Base-by-base conservation (phyloP, 257 asterid genomes). In the Solanum gracilifrons region DNA sequence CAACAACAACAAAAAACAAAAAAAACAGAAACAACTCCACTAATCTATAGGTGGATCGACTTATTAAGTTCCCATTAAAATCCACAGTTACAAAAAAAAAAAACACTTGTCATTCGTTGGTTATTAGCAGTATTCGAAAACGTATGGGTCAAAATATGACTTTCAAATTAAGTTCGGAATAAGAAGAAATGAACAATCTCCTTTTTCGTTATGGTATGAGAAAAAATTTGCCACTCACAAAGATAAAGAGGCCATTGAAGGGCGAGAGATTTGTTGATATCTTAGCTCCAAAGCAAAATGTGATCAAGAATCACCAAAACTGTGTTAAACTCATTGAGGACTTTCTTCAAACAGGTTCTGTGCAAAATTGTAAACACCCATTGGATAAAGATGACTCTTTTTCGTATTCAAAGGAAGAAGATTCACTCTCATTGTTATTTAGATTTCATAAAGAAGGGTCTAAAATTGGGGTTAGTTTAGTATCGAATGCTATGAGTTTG, bases 401-500 rank as follows among this genome's bases (percentile, higher is more conserved):
- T 58, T 11, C 35, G 37, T 43, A 69, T 83, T 55, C 58, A 69
- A 76, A 9, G 60, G 82, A 82, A 41, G 88, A 76, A 35, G 87
- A 55, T 72, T 76, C 91, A n/a, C 23, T 88, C 8, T 41, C 80
- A n/a, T 77, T 68, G 66, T 71, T 89, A n/a, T 82, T 82, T 73
- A 86, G 72, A 84, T 62, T 76, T 75, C 93, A 91, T 64, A 80
- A 13, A 75, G 76, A 84, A 41, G 89, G 90, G 85, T 23, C 13
- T 85, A 76, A 23, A 82, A 35, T 86, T 29, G 89, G 84, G 74
- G 86, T 82, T n/a, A 82, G 87, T 9, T 27, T 88, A 39, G 15
- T 87, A 32, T 91, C 92, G 36, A 85, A 85, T 85, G 89, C 93
- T 55, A 35, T 91, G 83, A 88, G 92, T 84, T 85, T 85, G 20